Base-by-base conservation (phyloP, 768 basidiomycete species). In the Amanita rimosa region DNA sequence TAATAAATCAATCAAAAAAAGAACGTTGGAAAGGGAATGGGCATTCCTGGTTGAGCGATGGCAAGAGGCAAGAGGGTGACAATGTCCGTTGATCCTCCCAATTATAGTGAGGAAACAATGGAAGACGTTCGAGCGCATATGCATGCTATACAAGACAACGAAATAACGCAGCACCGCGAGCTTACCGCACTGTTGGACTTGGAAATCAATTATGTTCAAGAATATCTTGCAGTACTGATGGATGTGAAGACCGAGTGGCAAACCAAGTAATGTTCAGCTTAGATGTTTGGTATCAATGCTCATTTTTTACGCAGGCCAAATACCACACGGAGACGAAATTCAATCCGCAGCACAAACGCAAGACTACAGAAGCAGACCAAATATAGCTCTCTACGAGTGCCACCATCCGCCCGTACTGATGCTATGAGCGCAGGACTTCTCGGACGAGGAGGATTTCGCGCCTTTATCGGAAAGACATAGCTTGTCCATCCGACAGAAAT, bases 71-170 rank as follows among this genome's bases (percentile, higher is more conserved):
- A n/a, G n/a, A n/a, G n/a, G n/a, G n/a, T n/a, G n/a, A n/a, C n/a
- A n/a, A n/a, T n/a, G n/a, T n/a, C n/a, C 44, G 45, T 22, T 17
- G 14, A n/a, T 14, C 11, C 11, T 42, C 41, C 34, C 16, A 54
- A 26, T 47, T 48, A 14, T 49, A 93, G 92, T 55, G 90, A 95
- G 49, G 91, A 96, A 64, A 83, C 84, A 0, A 75, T 80, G 7
- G 85, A 92, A 59, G 89, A 94, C 53, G 76, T 94, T 0, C 83
- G 80, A n/a, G 73, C 73, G 2, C 78, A 85, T 33, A 89, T 94
- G 74, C 75, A 78, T 44, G 73, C 72, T 0, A 84, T 96, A 42
- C 86, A 90, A 58, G 83, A 89, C 53, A 80, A 82, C 45, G 91
- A 95, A 58, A 68, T 77, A 22, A 65, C 70, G 24, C 85, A 91